Base-by-base conservation (phyloP, 176 grass and related monocot genomes). In the Ensete glaucum region DNA sequence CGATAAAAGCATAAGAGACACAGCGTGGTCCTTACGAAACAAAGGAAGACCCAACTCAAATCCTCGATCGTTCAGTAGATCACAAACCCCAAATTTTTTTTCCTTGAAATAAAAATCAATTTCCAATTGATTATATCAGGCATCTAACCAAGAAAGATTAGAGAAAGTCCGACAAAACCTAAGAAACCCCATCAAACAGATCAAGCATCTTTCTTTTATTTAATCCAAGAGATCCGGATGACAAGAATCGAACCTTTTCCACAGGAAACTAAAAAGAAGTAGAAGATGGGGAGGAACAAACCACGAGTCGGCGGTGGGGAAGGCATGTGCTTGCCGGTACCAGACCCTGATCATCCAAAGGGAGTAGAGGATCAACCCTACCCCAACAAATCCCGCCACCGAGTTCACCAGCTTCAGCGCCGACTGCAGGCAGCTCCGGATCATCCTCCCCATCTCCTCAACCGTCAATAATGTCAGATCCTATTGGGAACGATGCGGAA, bases 311-410 rank as follows among this genome's bases (percentile, higher is more conserved):
- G 77, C 43, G 34, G 78, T 75, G 69, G 68, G 64, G 74, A 43
- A 43, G 13, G 74, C 62, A 72, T 73, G 73, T 50, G 80, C 52
- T 51, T 99, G 78, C 65, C 53, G 84, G 81, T 12, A 88, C 96
- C 96, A 99, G 21, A 74, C 84, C 23, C 96, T 84, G 71, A 95
- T 80, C 88, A 99, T 89, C 96, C 96, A 99, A 64, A 99, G 91
- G 50, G 88, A 83, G 81, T 95, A 91, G 55, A 99, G 96, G 78
- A 99, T 99, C 84, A 95, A 74, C 59, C 82, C 96, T 85, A 88
- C 91, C 25, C 96, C 96, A 60, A 82, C 88, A 11, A 99, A 80
- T 51, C 96, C 96, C n/a, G 91, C 78, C 34, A 95, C 67, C 73
- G 96, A 91, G 83, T 89, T 99, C 53, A 87, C 74, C 80, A 85